Evolutionary conservation across 31 red algal genomes (phyloP), one percentile per base, ranked within the genome.

Genomic region (Endocladia muricata): DNA sequence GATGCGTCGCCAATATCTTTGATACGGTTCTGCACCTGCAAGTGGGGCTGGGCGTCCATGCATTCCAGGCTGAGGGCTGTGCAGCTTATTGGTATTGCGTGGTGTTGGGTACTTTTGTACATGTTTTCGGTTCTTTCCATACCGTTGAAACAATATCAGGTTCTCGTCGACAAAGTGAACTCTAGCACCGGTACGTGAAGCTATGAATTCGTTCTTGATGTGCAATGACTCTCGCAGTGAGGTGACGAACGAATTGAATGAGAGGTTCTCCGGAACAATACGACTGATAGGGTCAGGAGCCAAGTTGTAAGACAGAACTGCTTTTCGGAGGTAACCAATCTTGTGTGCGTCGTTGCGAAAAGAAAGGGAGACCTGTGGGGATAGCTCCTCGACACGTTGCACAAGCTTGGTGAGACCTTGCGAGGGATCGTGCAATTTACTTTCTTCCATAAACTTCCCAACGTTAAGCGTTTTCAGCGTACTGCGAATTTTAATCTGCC

Each of bases 361-460:
- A 21, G 29, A 19, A 44, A 0, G 68, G 9, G 68, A 42, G 3
- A 37, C n/a, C 52, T 73, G 0, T 22, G 38, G 5, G 0, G 65
- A 51, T 9, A 73, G 68, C 5, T 15, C 19, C 25, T 73, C 35
- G 41, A 73, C 52, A 6, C 23, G 19, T 0, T n/a, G 22, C 7
- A 73, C n/a, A 23, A 73, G 68, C 0, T 19, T 17, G 1, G 23
- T 26, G 5, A 54, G 68, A 17, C 6, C 68, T 21, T 4, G 6
- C 25, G 36, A 32, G 44, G 19, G 19, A 33, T 7, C 1, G 4
- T 37, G 23, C 19, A 19, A 28, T 0, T 47, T 25, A 25, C 19
- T 68, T 48, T 79, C 59, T 28, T 44, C 32, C 59, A 84, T 26
- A 39, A 74, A 31, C n/a, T 21, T 73, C n/a, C 3, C 25, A 17